Percentiles rank a stretch among this genome's conserved stretches.
phyloP scores from a whole-genome alignment of 2,329 filamentous ascomycete genomes.

The Lecanicillium sp. region DNA sequence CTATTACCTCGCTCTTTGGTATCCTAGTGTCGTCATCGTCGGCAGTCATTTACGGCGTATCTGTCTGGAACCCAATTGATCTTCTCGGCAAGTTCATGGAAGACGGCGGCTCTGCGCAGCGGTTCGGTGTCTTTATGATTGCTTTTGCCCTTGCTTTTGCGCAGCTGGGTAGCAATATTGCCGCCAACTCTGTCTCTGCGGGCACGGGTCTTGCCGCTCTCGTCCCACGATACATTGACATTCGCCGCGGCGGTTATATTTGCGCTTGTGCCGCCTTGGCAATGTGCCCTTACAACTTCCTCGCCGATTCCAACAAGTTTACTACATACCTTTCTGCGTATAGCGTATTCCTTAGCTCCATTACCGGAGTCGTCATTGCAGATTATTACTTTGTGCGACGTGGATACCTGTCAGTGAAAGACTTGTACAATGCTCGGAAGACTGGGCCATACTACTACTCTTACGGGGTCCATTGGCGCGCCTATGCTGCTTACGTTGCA shows the following conservation, averaged over 20 bases:
- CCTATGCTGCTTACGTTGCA: constrained; percentile 70
- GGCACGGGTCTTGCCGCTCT: constrained; percentile 78
- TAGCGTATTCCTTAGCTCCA: constrained; percentile 87
- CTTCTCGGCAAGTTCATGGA: constrained; percentile 60
- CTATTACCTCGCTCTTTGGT: constrained; percentile 75
- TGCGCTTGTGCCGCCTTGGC: constrained; percentile 71
- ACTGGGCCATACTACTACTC: constrained; percentile 65
- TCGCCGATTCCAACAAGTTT: constrained; percentile 70
- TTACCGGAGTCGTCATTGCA: constrained; percentile 80
- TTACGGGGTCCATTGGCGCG: constrained; percentile 72
- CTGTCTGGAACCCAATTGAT: constrained; percentile 66
- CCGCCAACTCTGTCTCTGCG: constrained; percentile 76
- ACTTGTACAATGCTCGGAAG: constrained; percentile 66
- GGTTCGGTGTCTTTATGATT: constrained; percentile 71
- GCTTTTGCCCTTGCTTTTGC: constrained; percentile 64
- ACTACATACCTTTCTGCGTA: constrained; percentile 88
- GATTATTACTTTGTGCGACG: constrained; percentile 84
- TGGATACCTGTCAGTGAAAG: constrained; percentile 70
- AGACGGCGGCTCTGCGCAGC: constrained; percentile 58
- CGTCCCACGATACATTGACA: constrained; percentile 71
- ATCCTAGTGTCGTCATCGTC: constrained; percentile 71
- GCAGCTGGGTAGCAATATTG: constrained; percentile 80
- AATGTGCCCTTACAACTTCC: constrained; percentile 81
- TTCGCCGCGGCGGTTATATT: constrained; percentile 79
- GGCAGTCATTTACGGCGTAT: constrained; percentile 54